Conservation (phyloP, 352 stramenopile genomes). For the Halophytophthora batemanensis region DNA sequence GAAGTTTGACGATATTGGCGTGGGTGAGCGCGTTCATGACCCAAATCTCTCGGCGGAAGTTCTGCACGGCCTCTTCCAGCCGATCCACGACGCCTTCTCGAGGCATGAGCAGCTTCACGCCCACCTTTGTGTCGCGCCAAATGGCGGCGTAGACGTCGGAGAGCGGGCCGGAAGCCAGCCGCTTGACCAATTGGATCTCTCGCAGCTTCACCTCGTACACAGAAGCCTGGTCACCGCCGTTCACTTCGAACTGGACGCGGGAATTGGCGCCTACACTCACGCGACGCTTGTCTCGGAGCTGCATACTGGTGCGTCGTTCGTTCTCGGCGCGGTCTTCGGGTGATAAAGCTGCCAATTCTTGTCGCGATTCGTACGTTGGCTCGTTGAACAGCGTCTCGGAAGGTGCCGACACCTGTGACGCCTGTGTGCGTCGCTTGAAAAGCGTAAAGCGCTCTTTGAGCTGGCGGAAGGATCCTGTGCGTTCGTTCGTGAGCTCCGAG, state of each 20-base stretch:
- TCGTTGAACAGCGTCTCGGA: conserved; percentile 48
- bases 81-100: conserved; percentile 64
- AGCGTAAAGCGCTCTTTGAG: conserved; percentile 14
- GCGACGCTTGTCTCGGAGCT: conserved; percentile 50
- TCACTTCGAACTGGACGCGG: conserved; percentile 60
- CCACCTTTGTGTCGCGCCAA: conserved; percentile 73
- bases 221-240: conserved; percentile 57
- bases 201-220: conserved; percentile 82
- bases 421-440: conserved; percentile 21
- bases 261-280: conserved; percentile 61
- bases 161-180: conserved; percentile 61
- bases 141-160: conserved; percentile 77
- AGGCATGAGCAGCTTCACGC: conserved; percentile 76
- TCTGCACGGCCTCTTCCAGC: conserved; percentile 70
- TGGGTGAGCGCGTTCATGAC: conserved; percentile 71
- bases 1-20: conserved; percentile 73
- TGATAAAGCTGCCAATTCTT: conserved; percentile 52
- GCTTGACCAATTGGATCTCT: conserved; percentile 72
- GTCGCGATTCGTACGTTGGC: conserved; percentile 53
- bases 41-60: conserved; percentile 81
- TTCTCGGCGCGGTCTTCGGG: conserved; percentile 55
- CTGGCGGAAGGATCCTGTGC: too few species aligned
- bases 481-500: conserved; percentile 4
- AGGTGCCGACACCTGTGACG: conserved; percentile 9
- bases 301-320: conserved; percentile 54